Percentiles rank a stretch among this genome's conserved stretches.
phyloP scores from a whole-genome alignment of 805 yeast genomes.

The Starmerella khaoyaiensis region DNA sequence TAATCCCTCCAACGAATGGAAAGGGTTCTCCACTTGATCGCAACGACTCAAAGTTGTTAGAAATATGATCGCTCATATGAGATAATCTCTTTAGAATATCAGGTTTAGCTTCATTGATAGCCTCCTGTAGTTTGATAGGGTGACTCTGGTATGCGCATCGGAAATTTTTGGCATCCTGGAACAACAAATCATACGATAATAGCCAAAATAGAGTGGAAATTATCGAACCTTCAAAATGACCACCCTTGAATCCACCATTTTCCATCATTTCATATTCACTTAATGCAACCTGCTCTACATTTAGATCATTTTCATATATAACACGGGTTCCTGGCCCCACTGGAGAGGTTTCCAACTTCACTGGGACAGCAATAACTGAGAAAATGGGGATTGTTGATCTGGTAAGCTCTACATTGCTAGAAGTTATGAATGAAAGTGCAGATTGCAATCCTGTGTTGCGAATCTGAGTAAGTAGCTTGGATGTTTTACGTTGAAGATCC shows the following conservation, averaged over 20 bases:
- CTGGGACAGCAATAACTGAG: constrained; percentile 9
- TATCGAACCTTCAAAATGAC: constrained; percentile 28
- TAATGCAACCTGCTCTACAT: constrained; percentile 29
- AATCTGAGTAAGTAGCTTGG: constrained; percentile 16
- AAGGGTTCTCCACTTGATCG: constrained; percentile 11
- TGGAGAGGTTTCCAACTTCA: neutral
- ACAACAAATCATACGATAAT: constrained; percentile 26
- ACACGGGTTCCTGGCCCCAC: constrained; percentile 11
- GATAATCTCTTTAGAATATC: constrained; percentile 22
- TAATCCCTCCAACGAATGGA: constrained; percentile 25
- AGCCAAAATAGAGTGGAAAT: constrained; percentile 24
- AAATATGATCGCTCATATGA: constrained; percentile 3
- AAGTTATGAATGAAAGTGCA: constrained; percentile 10
- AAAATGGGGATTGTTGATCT: constrained; percentile 5
- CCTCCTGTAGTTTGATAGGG: constrained; percentile 25
- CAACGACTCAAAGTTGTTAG: neutral
- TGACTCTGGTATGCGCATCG: constrained; percentile 26
- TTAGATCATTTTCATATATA: constrained; percentile 11
- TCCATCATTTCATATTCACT: constrained; percentile 19
- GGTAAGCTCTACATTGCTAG: neutral
- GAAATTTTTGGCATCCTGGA: constrained; percentile 23
- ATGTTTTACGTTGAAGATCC: constrained; percentile 22
- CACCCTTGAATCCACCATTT: constrained; percentile 26
- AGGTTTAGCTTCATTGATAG: constrained; percentile 19
- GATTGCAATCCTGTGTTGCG: constrained; percentile 16